Conservation (phyloP, 2,329 filamentous ascomycete genomes). For the Phoma sp. region DNA sequence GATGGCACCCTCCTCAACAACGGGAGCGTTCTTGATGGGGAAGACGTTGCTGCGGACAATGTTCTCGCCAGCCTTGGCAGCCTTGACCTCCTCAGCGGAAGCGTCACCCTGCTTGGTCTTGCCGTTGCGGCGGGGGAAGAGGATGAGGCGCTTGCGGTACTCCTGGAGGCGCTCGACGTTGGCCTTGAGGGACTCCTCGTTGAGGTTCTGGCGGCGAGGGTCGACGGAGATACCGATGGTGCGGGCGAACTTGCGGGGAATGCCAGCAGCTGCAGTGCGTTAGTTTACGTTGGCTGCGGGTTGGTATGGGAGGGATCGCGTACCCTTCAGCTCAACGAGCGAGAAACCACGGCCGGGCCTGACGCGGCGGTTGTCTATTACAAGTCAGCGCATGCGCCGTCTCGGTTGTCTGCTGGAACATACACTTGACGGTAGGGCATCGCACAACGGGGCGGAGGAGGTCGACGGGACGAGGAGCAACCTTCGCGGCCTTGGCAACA, state of each 20-base stretch:
- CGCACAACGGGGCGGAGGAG: conserved; percentile 94
- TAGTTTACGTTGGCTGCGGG: conserved; percentile 12
- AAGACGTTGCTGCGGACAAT: conserved; percentile 64
- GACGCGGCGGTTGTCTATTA: conserved; percentile 86
- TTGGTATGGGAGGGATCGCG: conserved; percentile 53
- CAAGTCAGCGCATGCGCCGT: conserved; percentile 20
- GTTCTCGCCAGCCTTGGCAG: conserved; percentile 64
- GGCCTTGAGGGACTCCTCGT: conserved; percentile 89
- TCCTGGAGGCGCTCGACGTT: conserved; percentile 98
- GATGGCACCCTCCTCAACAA: conserved; percentile 83
- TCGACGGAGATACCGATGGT: conserved; percentile 98
- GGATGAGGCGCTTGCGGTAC: conserved; percentile 94
- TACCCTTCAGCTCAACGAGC: conserved; percentile 90
- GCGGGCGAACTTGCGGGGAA: conserved; percentile 89
- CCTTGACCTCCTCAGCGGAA: conserved; percentile 79
- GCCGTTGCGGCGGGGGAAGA: conserved; percentile 95
- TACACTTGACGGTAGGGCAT: conserved; percentile 92
- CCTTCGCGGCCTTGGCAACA: conserved; percentile 90
- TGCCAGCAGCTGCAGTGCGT: conserved; percentile 72
- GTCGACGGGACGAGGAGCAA: conserved; percentile 97
- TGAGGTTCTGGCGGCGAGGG: conserved; percentile 93
- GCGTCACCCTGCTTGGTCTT: conserved; percentile 91
- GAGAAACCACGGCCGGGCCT: conserved; percentile 98
- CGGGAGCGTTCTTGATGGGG: conserved; percentile 72
- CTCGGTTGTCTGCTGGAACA: conserved; percentile 14